These are phyloP conservation scores for Friedmanniomyces endolithicus DNA, from an alignment of 495 filamentous ascomycete genomes.

Conservation along the genomic window DNA sequence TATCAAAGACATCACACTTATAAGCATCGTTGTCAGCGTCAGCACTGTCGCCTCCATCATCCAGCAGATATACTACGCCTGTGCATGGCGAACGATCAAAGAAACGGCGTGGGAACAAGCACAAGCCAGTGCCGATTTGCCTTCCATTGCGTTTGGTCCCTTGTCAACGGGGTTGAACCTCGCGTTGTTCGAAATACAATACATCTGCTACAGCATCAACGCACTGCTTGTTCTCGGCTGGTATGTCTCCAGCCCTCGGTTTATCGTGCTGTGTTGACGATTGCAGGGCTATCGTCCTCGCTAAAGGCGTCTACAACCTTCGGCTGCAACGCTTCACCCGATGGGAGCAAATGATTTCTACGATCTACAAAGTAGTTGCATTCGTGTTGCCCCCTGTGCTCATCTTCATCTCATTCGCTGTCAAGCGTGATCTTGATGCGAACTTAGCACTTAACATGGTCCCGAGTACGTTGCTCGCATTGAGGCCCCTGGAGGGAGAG, in stretches of 20 bases:
- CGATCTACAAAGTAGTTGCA: not conserved
- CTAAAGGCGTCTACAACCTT: constrained; percentile 7
- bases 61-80: constrained; percentile 9
- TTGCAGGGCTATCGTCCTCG: constrained; percentile 2
- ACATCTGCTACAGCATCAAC: not conserved
- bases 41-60: constrained; percentile 3
- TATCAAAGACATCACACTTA: not conserved
- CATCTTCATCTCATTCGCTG: not conserved
- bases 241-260: not conserved
- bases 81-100: not conserved
- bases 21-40: not conserved
- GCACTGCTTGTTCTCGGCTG: constrained; percentile 1
- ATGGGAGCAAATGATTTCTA: not conserved
- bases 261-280: not conserved
- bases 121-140: not conserved
- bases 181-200: constrained; percentile 2
- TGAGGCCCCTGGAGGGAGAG: not conserved
- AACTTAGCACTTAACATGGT: not conserved
- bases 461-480: not conserved
- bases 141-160: not conserved
- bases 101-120: not conserved
- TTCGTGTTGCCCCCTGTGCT: not conserved
- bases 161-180: constrained; percentile 5
- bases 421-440: not conserved
- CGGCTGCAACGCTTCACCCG: not conserved